A percentile compares a stretch with the other conserved stretches of the same genome.
phyloP scores from a whole-genome alignment of 192 early-diverging fungal species.

The Anaeromyces robustus region DNA sequence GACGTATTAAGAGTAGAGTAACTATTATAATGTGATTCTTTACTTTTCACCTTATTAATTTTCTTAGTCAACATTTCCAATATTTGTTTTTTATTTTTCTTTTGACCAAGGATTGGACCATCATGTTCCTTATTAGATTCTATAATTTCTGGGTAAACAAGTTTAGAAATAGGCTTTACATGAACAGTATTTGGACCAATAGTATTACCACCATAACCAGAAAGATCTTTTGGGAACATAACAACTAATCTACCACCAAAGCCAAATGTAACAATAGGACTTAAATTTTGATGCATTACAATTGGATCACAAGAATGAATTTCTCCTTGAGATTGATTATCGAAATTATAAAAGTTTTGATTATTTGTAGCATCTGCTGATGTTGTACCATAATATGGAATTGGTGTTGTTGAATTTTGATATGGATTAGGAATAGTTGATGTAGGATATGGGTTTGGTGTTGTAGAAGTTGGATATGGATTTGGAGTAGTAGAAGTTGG shows the following conservation, averaged over 20 bases:
- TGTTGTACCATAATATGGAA: not conserved
- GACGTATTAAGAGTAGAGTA: not conserved
- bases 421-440: not conserved
- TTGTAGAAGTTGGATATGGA: not conserved
- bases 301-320: not conserved
- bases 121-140: not conserved
- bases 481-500: not conserved
- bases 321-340: not conserved
- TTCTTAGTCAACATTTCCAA: not conserved
- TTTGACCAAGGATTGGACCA: constrained; percentile 2
- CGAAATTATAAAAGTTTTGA: not conserved
- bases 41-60: not conserved
- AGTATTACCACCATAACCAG: not conserved
- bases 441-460: not conserved
- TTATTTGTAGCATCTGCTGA: no score
- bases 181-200: not conserved
- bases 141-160: not conserved
- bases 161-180: not conserved
- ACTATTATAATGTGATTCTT: not conserved
- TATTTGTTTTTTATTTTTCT: constrained; percentile 6
- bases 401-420: not conserved
- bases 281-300: not conserved
- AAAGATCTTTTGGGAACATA: constrained; percentile 31
- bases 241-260: constrained; percentile 55
- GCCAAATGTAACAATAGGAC: constrained; percentile 53